A percentile compares a stretch with the other conserved stretches of the same genome.
Conservation (phyloP, 2,329 filamentous ascomycete species). For the Intubia oerlemansii region DNA sequence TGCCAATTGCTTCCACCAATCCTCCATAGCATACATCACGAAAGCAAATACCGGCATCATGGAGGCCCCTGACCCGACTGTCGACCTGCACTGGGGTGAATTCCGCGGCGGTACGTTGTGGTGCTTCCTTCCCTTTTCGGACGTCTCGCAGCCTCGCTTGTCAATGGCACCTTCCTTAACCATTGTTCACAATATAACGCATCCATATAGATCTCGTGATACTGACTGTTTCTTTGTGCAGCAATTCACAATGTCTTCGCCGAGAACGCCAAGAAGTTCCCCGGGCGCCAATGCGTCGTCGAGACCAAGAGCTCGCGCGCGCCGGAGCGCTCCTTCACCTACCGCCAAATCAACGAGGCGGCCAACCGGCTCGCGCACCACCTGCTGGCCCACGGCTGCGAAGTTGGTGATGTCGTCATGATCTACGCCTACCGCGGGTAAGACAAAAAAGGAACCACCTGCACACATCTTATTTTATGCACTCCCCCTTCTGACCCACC, state of each 20-base stretch:
- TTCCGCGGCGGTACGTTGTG: slow-evolving; percentile 5
- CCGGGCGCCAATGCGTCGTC: slow-evolving; percentile 31
- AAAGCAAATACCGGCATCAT: no score
- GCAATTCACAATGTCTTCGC: slow-evolving; percentile 51
- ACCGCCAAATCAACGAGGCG: slow-evolving; percentile 68
- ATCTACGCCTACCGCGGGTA: slow-evolving; percentile 69
- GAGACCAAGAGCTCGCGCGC: slow-evolving; percentile 25
- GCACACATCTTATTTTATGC: no score
- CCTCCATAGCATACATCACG: no score
- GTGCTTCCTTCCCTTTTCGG: background rate
- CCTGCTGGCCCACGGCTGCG: slow-evolving; percentile 49
- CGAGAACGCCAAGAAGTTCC: slow-evolving; percentile 43
- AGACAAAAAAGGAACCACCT: no score
- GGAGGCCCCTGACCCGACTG: slow-evolving; percentile 7
- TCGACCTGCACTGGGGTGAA: slow-evolving; percentile 7
- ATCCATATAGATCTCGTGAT: background rate
- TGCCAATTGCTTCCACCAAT: no score
- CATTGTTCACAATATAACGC: background rate
- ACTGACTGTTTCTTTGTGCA: background rate
- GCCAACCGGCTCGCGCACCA: slow-evolving; percentile 66
- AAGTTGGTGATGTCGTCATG: slow-evolving; percentile 78
- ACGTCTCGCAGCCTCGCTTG: background rate
- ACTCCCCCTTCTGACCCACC: no score
- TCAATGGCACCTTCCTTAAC: background rate
- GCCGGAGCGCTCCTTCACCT: slow-evolving; percentile 51